phyloP scores from a whole-genome alignment of 805 yeast genomes.

The Komagataella phaffii region DNA sequence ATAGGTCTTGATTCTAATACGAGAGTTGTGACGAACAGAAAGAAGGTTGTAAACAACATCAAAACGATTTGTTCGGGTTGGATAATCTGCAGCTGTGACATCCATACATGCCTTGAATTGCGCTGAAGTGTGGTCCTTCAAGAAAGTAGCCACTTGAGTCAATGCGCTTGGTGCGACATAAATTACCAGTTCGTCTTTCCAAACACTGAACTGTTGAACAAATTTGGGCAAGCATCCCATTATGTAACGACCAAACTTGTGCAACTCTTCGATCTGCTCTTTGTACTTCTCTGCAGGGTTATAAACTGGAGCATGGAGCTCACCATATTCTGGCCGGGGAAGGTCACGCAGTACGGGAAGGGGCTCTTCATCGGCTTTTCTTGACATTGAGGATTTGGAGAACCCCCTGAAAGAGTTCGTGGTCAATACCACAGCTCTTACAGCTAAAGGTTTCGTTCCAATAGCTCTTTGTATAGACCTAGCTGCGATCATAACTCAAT shows the following conservation, averaged over 20 bases:
- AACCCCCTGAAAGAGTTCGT: neutral
- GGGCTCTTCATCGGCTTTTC: neutral
- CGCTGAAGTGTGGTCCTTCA: conserved; percentile 67
- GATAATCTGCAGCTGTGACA: conserved; percentile 80
- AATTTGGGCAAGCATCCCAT: conserved; percentile 71
- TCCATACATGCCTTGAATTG: conserved; percentile 73
- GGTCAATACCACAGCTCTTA: neutral
- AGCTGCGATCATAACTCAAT: neutral
- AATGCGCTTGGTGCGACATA: conserved; percentile 67
- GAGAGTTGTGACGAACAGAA: conserved; percentile 71
- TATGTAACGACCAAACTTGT: conserved; percentile 68
- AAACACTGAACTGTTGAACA: conserved; percentile 73
- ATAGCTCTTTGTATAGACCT: neutral
- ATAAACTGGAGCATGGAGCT: conserved; percentile 32
- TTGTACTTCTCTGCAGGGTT: conserved; percentile 71
- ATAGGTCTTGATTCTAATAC: conserved; percentile 81
- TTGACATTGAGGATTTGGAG: neutral
- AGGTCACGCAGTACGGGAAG: neutral
- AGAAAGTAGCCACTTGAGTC: conserved; percentile 54
- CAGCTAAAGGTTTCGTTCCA: neutral
- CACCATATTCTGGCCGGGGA: conserved; percentile 7
- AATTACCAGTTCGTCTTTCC: conserved; percentile 80
- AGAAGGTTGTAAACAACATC: conserved; percentile 78
- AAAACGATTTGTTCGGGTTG: conserved; percentile 71
- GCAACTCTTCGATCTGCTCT: conserved; percentile 57